Percentiles rank a stretch among this genome's conserved stretches.
phyloP scores from a whole-genome alignment of 169 alveolate species.

The Plasmodium gaboni region DNA sequence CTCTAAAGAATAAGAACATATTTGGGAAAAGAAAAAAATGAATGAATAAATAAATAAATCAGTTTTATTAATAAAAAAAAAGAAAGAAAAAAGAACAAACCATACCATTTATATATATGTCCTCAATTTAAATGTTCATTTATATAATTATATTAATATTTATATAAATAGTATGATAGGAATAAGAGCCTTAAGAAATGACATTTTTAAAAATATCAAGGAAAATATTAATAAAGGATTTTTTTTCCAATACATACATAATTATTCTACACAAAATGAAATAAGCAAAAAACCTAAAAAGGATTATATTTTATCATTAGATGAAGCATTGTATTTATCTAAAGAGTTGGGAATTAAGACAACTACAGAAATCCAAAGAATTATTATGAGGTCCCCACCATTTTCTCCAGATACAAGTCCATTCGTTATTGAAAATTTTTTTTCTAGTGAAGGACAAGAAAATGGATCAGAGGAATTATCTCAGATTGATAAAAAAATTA shows the following conservation, averaged over 20 bases:
- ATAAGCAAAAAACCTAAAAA: conserved; percentile 11
- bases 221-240: too few species aligned
- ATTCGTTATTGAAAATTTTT: conserved; percentile 84
- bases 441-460: conserved; percentile 55
- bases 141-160: too few species aligned
- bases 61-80: too few species aligned
- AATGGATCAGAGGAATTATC: conserved; percentile 56
- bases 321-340: conserved; percentile 89
- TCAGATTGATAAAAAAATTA: conserved; percentile 37
- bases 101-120: too few species aligned
- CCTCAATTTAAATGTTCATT: too few species aligned
- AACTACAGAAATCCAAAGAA: conserved; percentile 83
- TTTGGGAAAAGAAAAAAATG: too few species aligned
- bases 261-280: conserved; percentile 11
- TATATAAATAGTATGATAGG: too few species aligned
- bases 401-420: conserved; percentile 89
- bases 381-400: conserved; percentile 87
- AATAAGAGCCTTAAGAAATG: too few species aligned
- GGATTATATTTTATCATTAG: conserved; percentile 50
- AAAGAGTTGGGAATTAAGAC: conserved; percentile 90
- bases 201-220: too few species aligned
- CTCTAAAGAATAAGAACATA: too few species aligned
- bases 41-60: too few species aligned
- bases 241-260: background rate
- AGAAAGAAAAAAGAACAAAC: too few species aligned